A percentile compares a stretch with the other conserved stretches of the same genome.
Conservation (phyloP, 2,329 filamentous ascomycete species). For the Grosmannia penicillata region DNA sequence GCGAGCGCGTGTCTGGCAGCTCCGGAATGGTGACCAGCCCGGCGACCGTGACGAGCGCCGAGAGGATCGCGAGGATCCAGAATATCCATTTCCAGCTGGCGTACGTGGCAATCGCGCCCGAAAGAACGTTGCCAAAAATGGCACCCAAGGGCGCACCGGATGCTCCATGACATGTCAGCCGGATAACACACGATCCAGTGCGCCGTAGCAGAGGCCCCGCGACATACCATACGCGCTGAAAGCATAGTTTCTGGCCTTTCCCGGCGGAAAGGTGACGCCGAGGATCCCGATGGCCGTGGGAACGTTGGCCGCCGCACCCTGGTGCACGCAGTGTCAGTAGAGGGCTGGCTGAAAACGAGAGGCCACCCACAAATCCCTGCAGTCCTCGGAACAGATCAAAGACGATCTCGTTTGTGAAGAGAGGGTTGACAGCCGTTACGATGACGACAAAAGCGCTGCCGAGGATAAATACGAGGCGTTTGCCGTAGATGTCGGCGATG, state of each 20-base stretch:
- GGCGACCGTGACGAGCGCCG: conserved; percentile 36
- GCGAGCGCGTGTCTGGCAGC: conserved; percentile 7
- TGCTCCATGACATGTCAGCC: conserved; percentile 17
- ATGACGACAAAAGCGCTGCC: conserved; percentile 48
- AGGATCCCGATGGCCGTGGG: conserved; percentile 57
- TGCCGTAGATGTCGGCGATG: conserved; percentile 54
- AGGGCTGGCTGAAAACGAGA: not conserved
- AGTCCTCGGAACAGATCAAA: conserved; percentile 52
- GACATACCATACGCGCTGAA: conserved; percentile 45
- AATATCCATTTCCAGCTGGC: conserved; percentile 53
- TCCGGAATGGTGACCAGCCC: conserved; percentile 46
- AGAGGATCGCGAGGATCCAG: conserved; percentile 47
- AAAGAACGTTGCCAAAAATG: conserved; percentile 48
- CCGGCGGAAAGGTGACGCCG: conserved; percentile 49
- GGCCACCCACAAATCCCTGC: conserved; percentile 38
- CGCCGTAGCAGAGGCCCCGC: too few species aligned
- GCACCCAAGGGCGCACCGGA: conserved; percentile 49
- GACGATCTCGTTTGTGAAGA: conserved; percentile 50
- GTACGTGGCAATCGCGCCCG: conserved; percentile 49
- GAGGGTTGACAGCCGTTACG: conserved; percentile 43
- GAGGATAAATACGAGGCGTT: conserved; percentile 46
- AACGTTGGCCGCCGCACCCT: conserved; percentile 53
- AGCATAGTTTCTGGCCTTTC: conserved; percentile 54
- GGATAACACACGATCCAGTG: not conserved
- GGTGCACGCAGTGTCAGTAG: not conserved